A percentile compares a stretch with the other conserved stretches of the same genome.
These are phyloP conservation scores for Biancaea sappan DNA, from an alignment of 306 rosid species.

Conservation along the genomic window DNA sequence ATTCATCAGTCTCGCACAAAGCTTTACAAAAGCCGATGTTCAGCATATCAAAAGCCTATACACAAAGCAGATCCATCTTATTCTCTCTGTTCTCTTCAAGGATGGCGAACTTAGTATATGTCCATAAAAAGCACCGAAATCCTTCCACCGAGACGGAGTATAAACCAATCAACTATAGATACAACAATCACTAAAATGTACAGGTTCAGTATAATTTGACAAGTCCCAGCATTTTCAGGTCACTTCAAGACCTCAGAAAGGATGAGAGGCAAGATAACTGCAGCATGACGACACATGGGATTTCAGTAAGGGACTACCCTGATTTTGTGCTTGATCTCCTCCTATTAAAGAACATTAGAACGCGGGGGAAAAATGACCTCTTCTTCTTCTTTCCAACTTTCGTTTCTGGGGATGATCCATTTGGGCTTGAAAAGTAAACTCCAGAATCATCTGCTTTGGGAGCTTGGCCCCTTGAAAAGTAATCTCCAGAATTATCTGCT, in stretches of 20 bases:
- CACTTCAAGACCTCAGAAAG: slow-evolving; percentile 36
- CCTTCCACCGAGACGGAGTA: slow-evolving; percentile 38
- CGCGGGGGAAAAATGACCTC: slow-evolving; percentile 76
- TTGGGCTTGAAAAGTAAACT: slow-evolving; percentile 56
- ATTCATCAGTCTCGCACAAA: slow-evolving; percentile 44
- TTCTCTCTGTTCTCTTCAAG: slow-evolving; percentile 39
- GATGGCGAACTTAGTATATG: slow-evolving; percentile 35
- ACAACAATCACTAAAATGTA: slow-evolving; percentile 46
- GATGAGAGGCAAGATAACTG: slow-evolving; percentile 36
- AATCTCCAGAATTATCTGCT: slow-evolving; percentile 32
- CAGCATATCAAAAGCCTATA: slow-evolving; percentile 50
- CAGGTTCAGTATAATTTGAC: slow-evolving; percentile 29
- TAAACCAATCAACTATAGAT: slow-evolving; percentile 53
- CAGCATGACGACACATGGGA: slow-evolving; percentile 30
- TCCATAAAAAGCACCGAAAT: slow-evolving; percentile 43
- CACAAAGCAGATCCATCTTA: slow-evolving; percentile 46
- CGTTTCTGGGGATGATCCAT: slow-evolving; percentile 59
- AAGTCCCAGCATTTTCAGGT: slow-evolving; percentile 46
- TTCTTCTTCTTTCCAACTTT: slow-evolving; percentile 74
- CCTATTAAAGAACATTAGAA: slow-evolving; percentile 86
- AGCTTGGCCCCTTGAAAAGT: slow-evolving; percentile 48
- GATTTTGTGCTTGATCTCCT: slow-evolving; percentile 57
- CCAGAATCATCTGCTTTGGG: slow-evolving; percentile 34
- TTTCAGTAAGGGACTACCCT: slow-evolving; percentile 41
- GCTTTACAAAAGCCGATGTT: slow-evolving; percentile 45